Percentiles rank a stretch among this genome's conserved stretches.
Evolutionary conservation across 441 rosid species (phyloP).

Genomic region (Pelargonium cotyledonis): DNA sequence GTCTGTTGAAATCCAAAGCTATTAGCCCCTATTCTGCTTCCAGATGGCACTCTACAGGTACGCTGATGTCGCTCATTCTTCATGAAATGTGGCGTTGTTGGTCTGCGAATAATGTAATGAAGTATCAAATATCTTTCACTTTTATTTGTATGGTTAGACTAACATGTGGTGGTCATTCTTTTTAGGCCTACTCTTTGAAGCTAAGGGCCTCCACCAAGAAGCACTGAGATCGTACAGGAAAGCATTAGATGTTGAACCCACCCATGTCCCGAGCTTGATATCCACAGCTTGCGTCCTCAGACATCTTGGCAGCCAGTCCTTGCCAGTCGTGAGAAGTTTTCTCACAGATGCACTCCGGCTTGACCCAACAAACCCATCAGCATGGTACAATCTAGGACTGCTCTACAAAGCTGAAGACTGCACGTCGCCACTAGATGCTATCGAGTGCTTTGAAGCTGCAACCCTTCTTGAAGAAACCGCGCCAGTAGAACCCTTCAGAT

Average conservation of each 20-base stretch:
- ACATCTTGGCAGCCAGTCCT: conserved; percentile 35
- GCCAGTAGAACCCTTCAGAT: conserved; percentile 77
- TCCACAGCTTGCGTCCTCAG: conserved; percentile 53
- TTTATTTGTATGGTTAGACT: no score
- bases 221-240: conserved; percentile 47
- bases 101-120: no score
- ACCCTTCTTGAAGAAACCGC: conserved; percentile 54
- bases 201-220: conserved; percentile 49
- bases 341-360: conserved; percentile 59
- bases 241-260: conserved; percentile 59
- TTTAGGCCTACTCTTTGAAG: conserved; percentile 51
- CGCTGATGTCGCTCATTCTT: neutral
- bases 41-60: conserved; percentile 44
- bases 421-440: conserved; percentile 56
- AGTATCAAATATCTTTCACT: no score
- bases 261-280: conserved; percentile 66
- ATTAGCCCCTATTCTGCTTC: conserved; percentile 50
- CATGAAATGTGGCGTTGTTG: no score
- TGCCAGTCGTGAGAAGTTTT: conserved; percentile 50
- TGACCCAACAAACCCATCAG: conserved; percentile 58
- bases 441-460: conserved; percentile 73
- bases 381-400: conserved; percentile 83
- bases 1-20: conserved; percentile 78
- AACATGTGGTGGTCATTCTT: neutral
- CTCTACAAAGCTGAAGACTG: conserved; percentile 44